These are phyloP conservation scores for Aspergillus panamensis DNA, from an alignment of 495 filamentous ascomycete species.

Conservation along the genomic window DNA sequence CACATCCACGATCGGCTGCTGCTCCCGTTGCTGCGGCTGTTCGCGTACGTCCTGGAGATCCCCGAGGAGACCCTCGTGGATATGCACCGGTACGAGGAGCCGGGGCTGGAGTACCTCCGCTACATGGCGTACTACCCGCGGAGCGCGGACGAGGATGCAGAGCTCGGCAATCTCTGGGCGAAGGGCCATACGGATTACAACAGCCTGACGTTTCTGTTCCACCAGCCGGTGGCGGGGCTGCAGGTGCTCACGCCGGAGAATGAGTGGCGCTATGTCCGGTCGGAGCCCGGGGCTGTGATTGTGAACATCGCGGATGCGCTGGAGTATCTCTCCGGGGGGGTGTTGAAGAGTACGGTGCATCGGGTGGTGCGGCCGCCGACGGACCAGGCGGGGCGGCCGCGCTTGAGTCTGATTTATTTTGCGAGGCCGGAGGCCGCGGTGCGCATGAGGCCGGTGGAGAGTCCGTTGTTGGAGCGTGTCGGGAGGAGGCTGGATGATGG, in stretches of 20 bases:
- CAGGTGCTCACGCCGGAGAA: slow-evolving; percentile 37
- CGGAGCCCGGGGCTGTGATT: slow-evolving; percentile 31
- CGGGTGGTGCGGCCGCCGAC: slow-evolving; percentile 45
- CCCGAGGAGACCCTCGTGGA: slow-evolving; percentile 47
- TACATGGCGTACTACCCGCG: slow-evolving; percentile 54
- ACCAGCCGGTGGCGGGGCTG: slow-evolving; percentile 53
- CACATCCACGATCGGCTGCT: slow-evolving; percentile 47
- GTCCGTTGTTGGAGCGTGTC: slow-evolving; percentile 16
- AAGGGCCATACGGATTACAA: slow-evolving; percentile 54
- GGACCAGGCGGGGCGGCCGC: slow-evolving; percentile 44
- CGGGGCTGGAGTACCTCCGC: slow-evolving; percentile 46
- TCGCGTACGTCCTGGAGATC: slow-evolving; percentile 51
- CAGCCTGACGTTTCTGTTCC: slow-evolving; percentile 51
- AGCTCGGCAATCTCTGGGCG: slow-evolving; percentile 38
- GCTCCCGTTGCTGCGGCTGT: slow-evolving; percentile 44
- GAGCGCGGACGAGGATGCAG: slow-evolving; percentile 39
- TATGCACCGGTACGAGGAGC: slow-evolving; percentile 47
- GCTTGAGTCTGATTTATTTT: slow-evolving; percentile 48
- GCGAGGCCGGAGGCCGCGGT: slow-evolving; percentile 33
- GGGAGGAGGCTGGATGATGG: background rate
- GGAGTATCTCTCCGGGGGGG: slow-evolving; percentile 38
- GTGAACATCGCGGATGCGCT: slow-evolving; percentile 49
- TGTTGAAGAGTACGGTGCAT: slow-evolving; percentile 45
- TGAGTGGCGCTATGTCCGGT: slow-evolving; percentile 25
- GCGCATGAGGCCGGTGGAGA: slow-evolving; percentile 19